Base-by-base conservation (phyloP, 352 stramenopile genomes). In the Pilasporangium apinafurcum region DNA sequence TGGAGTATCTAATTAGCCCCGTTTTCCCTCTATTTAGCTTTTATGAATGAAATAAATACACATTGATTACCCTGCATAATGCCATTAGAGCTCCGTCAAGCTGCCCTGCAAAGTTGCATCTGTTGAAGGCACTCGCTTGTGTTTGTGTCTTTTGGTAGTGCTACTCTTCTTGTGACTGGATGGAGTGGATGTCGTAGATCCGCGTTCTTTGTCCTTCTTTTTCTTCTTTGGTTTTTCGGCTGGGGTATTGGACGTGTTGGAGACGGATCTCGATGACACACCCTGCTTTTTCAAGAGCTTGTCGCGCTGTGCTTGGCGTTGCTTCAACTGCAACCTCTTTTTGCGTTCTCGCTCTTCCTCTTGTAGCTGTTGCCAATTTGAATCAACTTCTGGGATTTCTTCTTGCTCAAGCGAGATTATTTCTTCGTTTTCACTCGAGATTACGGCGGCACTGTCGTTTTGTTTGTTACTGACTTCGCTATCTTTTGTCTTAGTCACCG, bases 221-320 rank as follows among this genome's bases (percentile, higher is more conserved):
- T 61, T 48, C 34, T 79, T 80, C 47, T 79, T 74, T n/a, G n/a
- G n/a, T 32, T 75, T 76, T 36, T 61, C 46, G 36, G 29, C 53
- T 27, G 42, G 34, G 30, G 50, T 36, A n/a, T 44, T 46, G 3
- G 44, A 21, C 16, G 30, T 30, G n/a, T 8, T 52, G 14, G 29
- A 37, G 7, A 68, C 24, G 16, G 54, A 39, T 28, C 59, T 72
- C 1, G 37, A 24, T 24, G 26, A 47, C 8, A 36, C 37, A 6
- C 52, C 44, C 52, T 83, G 68, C 35, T 87, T 87, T 44, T 83
- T 83, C 9, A 85, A 45, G 12, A 85, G 37, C 38, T 88, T 88
- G 12, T 91, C 75, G n/a, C 75, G 70, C 35, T 86, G 78, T 13
- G 73, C 75, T 56, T 91, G 78, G 0, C 78, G 65, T 36, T 91